Conservation (phyloP, 495 filamentous ascomycete genomes). For the Penicillium lagena region DNA sequence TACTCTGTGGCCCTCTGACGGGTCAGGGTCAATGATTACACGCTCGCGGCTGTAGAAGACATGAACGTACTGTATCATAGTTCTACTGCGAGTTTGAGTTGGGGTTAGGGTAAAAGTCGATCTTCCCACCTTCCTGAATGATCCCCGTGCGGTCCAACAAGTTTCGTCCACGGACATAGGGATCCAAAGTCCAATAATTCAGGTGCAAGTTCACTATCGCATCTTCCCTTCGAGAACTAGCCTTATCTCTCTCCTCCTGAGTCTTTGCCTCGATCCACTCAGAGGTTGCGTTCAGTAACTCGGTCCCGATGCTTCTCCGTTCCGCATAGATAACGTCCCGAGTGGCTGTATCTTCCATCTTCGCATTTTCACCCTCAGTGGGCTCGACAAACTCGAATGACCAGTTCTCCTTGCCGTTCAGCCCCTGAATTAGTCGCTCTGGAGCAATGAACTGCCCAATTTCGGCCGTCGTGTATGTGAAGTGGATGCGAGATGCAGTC, state of each 20-base stretch:
- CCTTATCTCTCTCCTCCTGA: constrained; percentile 19
- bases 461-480: constrained; percentile 70
- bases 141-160: constrained; percentile 59
- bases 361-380: constrained; percentile 57
- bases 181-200: constrained; percentile 70
- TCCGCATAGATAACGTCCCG: constrained; percentile 48
- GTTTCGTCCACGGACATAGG: constrained; percentile 55
- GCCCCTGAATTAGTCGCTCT: constrained; percentile 60
- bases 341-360: constrained; percentile 55
- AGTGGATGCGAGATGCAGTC: constrained; percentile 82
- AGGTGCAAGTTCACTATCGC: constrained; percentile 35
- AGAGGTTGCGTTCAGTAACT: constrained; percentile 61
- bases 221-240: constrained; percentile 45
- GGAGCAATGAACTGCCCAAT: constrained; percentile 63
- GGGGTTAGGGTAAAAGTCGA: background rate
- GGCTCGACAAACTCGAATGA: constrained; percentile 75
- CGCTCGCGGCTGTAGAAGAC: no score
- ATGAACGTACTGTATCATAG: no score
- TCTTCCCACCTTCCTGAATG: constrained; percentile 42
- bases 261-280: constrained; percentile 52
- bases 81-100: no score
- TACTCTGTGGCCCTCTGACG: no score
- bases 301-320: constrained; percentile 50
- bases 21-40: no score
- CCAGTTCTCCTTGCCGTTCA: constrained; percentile 81